phyloP scores from a whole-genome alignment of 2,329 filamentous ascomycete genomes.

The Setomelanomma holmii region DNA sequence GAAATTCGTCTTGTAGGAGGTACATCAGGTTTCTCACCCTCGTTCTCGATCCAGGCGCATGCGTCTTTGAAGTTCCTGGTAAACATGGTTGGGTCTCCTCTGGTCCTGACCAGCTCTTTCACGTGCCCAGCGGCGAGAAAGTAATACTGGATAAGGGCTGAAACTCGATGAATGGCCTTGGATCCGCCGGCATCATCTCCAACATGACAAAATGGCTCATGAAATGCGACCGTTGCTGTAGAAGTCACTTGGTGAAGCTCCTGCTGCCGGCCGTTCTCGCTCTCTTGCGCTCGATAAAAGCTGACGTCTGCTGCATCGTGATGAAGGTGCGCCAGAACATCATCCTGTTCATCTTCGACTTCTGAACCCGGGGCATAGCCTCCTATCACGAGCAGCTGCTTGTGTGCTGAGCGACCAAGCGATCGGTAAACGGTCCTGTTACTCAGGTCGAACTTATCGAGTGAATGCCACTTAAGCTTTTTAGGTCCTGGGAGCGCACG shows the following conservation, averaged over 20 bases:
- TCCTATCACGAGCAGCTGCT: slow-evolving; percentile 37
- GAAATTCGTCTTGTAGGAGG: slow-evolving; percentile 26
- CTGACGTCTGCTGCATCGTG: slow-evolving; percentile 35
- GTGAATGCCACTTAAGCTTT: slow-evolving; percentile 29
- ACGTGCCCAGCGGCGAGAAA: slow-evolving; percentile 35
- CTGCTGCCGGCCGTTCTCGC: slow-evolving; percentile 18
- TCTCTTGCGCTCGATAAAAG: slow-evolving; percentile 33
- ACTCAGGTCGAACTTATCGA: slow-evolving; percentile 29
- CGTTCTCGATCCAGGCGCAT: slow-evolving; percentile 35
- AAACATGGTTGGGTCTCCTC: slow-evolving; percentile 36
- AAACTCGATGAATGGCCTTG: slow-evolving; percentile 36
- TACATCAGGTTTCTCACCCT: slow-evolving; percentile 24
- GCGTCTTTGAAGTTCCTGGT: slow-evolving; percentile 38
- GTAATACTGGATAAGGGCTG: slow-evolving; percentile 35
- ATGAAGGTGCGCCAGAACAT: slow-evolving; percentile 37
- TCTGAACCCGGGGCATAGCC: slow-evolving; percentile 36
- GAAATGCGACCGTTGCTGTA: slow-evolving; percentile 36
- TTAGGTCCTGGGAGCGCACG: slow-evolving; percentile 25
- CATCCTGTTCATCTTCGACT: slow-evolving; percentile 26
- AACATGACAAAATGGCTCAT: slow-evolving; percentile 36
- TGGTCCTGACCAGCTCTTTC: slow-evolving; percentile 30
- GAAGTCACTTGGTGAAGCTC: slow-evolving; percentile 33
- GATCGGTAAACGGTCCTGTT: slow-evolving; percentile 33
- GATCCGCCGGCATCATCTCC: slow-evolving; percentile 34
- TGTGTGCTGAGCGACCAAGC: slow-evolving; percentile 35